Conservation (phyloP, 2,329 filamentous ascomycete species). For the Cordyceps farinosa region DNA sequence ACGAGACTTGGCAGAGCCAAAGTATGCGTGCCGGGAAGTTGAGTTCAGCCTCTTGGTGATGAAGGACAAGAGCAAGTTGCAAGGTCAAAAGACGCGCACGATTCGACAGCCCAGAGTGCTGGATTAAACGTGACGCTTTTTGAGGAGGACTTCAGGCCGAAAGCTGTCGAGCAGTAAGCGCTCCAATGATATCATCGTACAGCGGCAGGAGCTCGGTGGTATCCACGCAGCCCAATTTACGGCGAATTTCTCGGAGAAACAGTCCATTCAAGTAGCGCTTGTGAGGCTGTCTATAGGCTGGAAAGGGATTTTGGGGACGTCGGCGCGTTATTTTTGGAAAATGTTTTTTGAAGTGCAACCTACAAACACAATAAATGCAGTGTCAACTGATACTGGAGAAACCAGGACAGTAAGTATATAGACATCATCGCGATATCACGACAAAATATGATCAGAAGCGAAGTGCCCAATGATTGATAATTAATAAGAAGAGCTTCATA, state of each 20-base stretch:
- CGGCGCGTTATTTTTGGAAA: too few relatives aligned
- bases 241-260: conserved; percentile 14
- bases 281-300: not conserved
- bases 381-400: too few relatives aligned
- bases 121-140: not conserved
- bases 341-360: too few relatives aligned
- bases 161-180: conserved; percentile 13
- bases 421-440: too few relatives aligned
- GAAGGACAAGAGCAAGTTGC: not conserved
- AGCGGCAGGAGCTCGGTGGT: not conserved
- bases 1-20: not conserved
- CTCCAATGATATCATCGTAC: conserved; percentile 18
- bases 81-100: not conserved
- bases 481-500: too few relatives aligned
- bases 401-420: too few relatives aligned
- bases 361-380: too few relatives aligned
- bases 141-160: not conserved
- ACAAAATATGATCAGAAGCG: too few relatives aligned
- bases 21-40: not conserved
- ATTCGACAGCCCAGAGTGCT: not conserved
- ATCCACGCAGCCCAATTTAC: conserved; percentile 12
- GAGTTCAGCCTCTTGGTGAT: not conserved
- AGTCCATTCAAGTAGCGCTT: not conserved
- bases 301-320: too few relatives aligned
- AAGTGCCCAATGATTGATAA: too few relatives aligned